A percentile compares a stretch with the other conserved stretches of the same genome.
These are phyloP conservation scores for Candida sp. DNA, from an alignment of 1,139 yeast species.

Conservation along the genomic window DNA sequence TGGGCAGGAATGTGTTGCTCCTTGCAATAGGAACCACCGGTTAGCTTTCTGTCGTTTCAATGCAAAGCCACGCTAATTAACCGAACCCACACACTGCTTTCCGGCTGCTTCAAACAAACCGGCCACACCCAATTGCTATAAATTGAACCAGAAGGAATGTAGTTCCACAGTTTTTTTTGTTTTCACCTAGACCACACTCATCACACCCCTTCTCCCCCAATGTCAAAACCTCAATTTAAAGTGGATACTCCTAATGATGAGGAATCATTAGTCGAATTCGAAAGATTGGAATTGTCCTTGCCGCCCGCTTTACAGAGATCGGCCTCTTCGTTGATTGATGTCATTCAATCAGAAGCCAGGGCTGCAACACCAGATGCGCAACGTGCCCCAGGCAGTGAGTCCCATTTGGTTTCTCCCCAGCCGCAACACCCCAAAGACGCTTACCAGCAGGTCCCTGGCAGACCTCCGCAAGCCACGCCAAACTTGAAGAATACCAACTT, in stretches of 20 bases:
- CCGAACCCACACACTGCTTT: too few relatives aligned
- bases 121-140: background rate
- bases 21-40: background rate
- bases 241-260: constrained; percentile 14
- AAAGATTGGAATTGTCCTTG: constrained; percentile 47
- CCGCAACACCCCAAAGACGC: constrained; percentile 14
- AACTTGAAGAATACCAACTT: constrained; percentile 13
- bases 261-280: constrained; percentile 36
- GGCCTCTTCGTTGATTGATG: constrained; percentile 44
- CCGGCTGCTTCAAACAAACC: too few relatives aligned
- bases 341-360: constrained; percentile 21
- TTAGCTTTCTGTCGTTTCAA: background rate
- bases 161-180: background rate
- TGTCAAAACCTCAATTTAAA: constrained; percentile 9
- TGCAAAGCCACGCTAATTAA: background rate
- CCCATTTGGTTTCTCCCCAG: constrained; percentile 10
- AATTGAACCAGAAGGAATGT: background rate
- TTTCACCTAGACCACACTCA: background rate
- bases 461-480: constrained; percentile 19
- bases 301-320: constrained; percentile 48
- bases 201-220: background rate
- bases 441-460: constrained; percentile 10
- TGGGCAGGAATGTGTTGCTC: too few relatives aligned
- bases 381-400: background rate
- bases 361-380: constrained; percentile 1